These are phyloP conservation scores for Trypanosoma cruzi DNA, from an alignment of 208 protist species.

Conservation along the genomic window DNA sequence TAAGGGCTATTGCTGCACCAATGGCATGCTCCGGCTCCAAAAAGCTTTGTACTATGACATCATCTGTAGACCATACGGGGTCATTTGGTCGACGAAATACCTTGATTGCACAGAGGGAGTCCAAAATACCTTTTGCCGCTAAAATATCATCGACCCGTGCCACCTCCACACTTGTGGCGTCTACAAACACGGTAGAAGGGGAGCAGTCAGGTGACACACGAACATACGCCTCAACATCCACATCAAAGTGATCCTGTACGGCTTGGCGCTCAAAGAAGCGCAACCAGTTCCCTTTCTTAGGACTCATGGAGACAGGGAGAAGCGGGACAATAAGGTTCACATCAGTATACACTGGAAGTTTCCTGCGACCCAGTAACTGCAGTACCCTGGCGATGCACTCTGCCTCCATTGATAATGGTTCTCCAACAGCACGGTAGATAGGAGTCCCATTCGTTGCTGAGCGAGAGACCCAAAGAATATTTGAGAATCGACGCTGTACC, in stretches of 20 bases:
- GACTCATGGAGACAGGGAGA: slow-evolving; percentile 34
- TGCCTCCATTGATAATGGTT: slow-evolving; percentile 13
- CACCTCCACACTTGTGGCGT: slow-evolving; percentile 40
- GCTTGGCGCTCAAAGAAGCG: slow-evolving; percentile 17
- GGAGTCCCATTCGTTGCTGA: slow-evolving; percentile 53
- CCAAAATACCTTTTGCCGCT: slow-evolving; percentile 10
- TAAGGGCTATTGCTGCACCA: slow-evolving; percentile 26
- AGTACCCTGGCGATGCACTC: slow-evolving; percentile 36
- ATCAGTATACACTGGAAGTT: slow-evolving; percentile 70
- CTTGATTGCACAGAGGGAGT: slow-evolving; percentile 17
- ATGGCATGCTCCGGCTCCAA: slow-evolving; percentile 33
- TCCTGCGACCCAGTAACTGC: slow-evolving; percentile 43
- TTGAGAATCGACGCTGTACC: slow-evolving; percentile 40
- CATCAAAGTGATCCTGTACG: slow-evolving; percentile 37
- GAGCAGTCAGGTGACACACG: slow-evolving; percentile 20
- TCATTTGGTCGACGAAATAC: slow-evolving; percentile 24
- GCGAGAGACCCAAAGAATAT: slow-evolving; percentile 49
- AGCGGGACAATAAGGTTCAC: slow-evolving; percentile 41
- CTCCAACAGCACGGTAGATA: slow-evolving; percentile 33
- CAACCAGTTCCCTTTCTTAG: slow-evolving; percentile 25
- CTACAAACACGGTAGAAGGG: slow-evolving; percentile 35
- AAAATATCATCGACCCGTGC: slow-evolving; percentile 27
- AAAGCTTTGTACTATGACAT: slow-evolving; percentile 28
- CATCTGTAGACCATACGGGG: slow-evolving; percentile 21
- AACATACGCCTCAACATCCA: slow-evolving; percentile 44